A percentile compares a stretch with the other conserved stretches of the same genome.
These are phyloP conservation scores for Ophiocordyceps camponoti-rufipedis DNA, from an alignment of 2,329 filamentous ascomycete genomes.

Conservation along the genomic window DNA sequence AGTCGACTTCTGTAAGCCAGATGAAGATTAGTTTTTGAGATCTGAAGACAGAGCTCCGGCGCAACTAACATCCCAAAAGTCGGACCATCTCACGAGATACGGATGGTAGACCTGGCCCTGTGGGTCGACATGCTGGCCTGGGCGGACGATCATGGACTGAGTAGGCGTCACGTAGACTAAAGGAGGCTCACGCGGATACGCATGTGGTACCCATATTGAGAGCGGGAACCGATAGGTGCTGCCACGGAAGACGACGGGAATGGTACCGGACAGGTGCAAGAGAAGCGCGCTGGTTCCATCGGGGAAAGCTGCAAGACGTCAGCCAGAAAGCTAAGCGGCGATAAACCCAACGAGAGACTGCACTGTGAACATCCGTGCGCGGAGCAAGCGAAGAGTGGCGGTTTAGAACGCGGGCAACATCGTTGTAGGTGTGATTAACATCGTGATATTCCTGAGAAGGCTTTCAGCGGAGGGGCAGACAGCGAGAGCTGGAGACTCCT, in stretches of 20 bases:
- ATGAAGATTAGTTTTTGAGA: too few species aligned
- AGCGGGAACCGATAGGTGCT: slow-evolving; percentile 81
- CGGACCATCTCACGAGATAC: slow-evolving; percentile 76
- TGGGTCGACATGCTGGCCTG: slow-evolving; percentile 85
- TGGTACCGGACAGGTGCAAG: slow-evolving; percentile 67
- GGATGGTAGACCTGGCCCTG: slow-evolving; percentile 93
- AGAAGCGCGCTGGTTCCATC: slow-evolving; percentile 76
- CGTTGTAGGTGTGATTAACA: slow-evolving; percentile 81
- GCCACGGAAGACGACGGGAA: slow-evolving; percentile 84
- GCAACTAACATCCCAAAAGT: slow-evolving; percentile 67
- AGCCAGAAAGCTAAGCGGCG: neutral
- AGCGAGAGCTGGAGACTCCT: slow-evolving; percentile 7
- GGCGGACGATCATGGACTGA: slow-evolving; percentile 72
- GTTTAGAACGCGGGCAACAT: slow-evolving; percentile 67
- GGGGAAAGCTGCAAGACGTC: slow-evolving; percentile 53
- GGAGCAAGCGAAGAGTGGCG: slow-evolving; percentile 66
- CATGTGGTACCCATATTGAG: slow-evolving; percentile 81
- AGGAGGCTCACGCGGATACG: slow-evolving; percentile 72
- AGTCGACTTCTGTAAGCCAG: slow-evolving; percentile 48
- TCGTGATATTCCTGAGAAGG: slow-evolving; percentile 68
- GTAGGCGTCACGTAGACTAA: slow-evolving; percentile 79
- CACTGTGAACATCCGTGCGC: slow-evolving; percentile 91
- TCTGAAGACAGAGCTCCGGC: neutral
- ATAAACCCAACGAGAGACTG: too few species aligned
- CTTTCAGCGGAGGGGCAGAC: neutral